Conservation (phyloP, 2,329 filamentous ascomycete species). For the Grosmannia huntii region DNA sequence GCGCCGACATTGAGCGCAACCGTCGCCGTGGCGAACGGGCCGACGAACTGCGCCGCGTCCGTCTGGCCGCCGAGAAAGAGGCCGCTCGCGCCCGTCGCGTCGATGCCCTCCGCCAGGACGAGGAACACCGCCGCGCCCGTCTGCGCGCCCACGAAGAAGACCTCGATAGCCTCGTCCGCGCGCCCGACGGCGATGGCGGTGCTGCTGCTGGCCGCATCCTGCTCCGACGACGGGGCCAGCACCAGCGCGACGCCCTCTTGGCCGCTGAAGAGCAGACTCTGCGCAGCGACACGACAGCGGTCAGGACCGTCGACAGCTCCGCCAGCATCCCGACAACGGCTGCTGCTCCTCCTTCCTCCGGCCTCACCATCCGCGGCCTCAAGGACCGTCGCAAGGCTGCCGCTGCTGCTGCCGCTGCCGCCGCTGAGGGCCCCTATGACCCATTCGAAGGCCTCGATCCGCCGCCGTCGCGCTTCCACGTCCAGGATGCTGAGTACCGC, state of each 20-base stretch:
- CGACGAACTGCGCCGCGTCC: constrained; percentile 37
- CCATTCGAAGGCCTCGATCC: constrained; percentile 70
- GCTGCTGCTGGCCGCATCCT: constrained; percentile 43
- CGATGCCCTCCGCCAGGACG: constrained; percentile 53
- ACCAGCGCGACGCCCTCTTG: constrained; percentile 19
- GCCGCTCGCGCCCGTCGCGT: constrained; percentile 49
- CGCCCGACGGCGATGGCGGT: constrained; percentile 29
- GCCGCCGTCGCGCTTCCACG: constrained; percentile 53
- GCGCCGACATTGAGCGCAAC: constrained; percentile 53
- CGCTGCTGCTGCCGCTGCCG: constrained; percentile 38
- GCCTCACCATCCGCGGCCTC: constrained; percentile 65
- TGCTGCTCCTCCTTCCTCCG: neutral
- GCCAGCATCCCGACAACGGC: constrained; percentile 12
- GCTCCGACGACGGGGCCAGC: constrained; percentile 60
- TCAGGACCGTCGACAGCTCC: constrained; percentile 5
- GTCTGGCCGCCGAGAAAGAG: constrained; percentile 54
- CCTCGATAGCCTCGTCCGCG: constrained; percentile 55
- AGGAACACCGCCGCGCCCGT: constrained; percentile 53
- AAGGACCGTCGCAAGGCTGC: constrained; percentile 41
- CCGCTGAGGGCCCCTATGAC: constrained; percentile 64
- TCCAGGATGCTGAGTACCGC: constrained; percentile 54
- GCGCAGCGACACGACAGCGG: neutral
- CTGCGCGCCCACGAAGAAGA: constrained; percentile 54
- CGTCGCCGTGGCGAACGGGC: constrained; percentile 34
- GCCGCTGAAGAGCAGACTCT: constrained; percentile 27